These are phyloP conservation scores for Xerocomus nothofagi DNA, from an alignment of 1,284 basidiomycete genomes.

Conservation along the genomic window DNA sequence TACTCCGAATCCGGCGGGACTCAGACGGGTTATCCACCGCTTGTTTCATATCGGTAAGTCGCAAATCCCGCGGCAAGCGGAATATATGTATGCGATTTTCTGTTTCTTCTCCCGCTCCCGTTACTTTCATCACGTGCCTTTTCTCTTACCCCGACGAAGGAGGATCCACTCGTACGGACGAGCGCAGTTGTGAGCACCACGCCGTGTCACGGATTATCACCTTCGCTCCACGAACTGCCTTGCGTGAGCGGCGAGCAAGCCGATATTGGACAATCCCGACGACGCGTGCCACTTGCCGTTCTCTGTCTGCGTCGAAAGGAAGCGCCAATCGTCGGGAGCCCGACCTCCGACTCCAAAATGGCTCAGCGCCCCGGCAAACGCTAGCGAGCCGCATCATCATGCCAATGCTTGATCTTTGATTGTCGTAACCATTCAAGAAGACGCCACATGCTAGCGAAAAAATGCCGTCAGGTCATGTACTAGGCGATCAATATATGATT, in stretches of 20 bases:
- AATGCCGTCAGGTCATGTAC: too few species aligned
- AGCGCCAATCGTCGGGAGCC: neutral
- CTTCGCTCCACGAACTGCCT: neutral
- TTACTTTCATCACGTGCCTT: neutral
- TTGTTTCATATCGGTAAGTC: neutral
- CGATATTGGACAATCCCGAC: neutral
- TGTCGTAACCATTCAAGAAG: too few species aligned
- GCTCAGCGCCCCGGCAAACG: neutral
- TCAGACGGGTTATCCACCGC: neutral
- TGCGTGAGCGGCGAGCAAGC: neutral
- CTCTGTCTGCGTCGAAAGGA: neutral
- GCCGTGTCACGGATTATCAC: too few species aligned
- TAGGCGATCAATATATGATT: too few species aligned
- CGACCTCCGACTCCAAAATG: neutral
- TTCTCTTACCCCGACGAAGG: neutral
- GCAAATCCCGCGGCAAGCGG: neutral
- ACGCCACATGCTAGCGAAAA: too few species aligned
- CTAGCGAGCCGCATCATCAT: too few species aligned
- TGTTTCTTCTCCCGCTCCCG: neutral
- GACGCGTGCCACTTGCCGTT: neutral
- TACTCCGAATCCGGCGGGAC: slow-evolving; percentile 3
- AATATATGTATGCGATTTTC: neutral
- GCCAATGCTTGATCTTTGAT: too few species aligned
- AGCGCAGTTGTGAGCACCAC: too few species aligned
- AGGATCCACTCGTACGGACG: neutral